Evolutionary conservation across 2,329 filamentous ascomycete species (phyloP).

Genomic region (Bipolaris victoriae): DNA sequence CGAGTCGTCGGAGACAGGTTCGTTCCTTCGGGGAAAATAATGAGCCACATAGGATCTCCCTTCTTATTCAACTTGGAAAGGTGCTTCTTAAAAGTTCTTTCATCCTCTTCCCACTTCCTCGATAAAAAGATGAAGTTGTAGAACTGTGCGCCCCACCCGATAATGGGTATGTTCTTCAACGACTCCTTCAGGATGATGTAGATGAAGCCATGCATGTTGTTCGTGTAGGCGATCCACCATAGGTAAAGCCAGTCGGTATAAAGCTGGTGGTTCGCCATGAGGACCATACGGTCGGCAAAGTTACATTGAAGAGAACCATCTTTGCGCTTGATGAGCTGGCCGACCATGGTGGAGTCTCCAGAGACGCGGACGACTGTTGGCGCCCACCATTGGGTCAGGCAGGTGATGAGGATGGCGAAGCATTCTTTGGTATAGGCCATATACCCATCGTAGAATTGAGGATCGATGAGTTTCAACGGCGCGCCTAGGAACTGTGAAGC

Average conservation of each 20-base stretch:
- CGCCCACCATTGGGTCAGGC: slow-evolving; percentile 86
- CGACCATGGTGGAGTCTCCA: slow-evolving; percentile 78
- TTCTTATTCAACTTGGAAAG: slow-evolving; percentile 72
- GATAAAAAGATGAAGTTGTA: slow-evolving; percentile 91
- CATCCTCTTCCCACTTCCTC: slow-evolving; percentile 84
- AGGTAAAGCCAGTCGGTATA: slow-evolving; percentile 93
- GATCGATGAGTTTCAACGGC: slow-evolving; percentile 77
- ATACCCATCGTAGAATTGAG: slow-evolving; percentile 80
- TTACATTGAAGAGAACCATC: slow-evolving; percentile 78
- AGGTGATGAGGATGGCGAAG: slow-evolving; percentile 78
- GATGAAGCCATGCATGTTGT: slow-evolving; percentile 80
- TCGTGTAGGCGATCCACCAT: slow-evolving; percentile 92
- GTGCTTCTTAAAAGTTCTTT: slow-evolving; percentile 74
- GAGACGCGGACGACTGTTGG: slow-evolving; percentile 82
- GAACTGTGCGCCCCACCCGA: slow-evolving; percentile 83
- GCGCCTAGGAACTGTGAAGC: slow-evolving; percentile 76
- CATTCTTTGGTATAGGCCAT: slow-evolving; percentile 87
- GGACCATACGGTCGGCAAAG: slow-evolving; percentile 80
- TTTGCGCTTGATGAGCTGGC: slow-evolving; percentile 71
- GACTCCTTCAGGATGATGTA: slow-evolving; percentile 93
- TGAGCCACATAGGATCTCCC: slow-evolving; percentile 84
- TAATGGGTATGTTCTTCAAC: slow-evolving; percentile 77
- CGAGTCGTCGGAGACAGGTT: slow-evolving; percentile 76
- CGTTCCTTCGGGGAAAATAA: slow-evolving; percentile 87
- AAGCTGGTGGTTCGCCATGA: slow-evolving; percentile 87